Evolutionary conservation across 1,284 basidiomycete genomes (phyloP).

Genomic region (Pseudozyma flocculosa): DNA sequence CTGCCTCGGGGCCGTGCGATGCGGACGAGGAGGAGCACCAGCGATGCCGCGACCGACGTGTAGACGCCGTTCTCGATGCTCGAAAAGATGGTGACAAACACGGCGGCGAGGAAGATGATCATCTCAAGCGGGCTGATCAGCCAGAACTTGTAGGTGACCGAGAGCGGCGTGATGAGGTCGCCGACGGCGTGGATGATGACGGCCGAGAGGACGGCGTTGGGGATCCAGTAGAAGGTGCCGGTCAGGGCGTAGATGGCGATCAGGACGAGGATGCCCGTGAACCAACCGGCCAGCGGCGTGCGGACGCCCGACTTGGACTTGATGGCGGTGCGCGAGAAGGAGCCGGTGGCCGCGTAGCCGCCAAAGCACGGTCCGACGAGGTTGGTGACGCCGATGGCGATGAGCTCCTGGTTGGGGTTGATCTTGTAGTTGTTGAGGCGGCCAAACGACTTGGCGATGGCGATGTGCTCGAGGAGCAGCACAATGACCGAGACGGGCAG

Average conservation of each 20-base stretch:
- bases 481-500: constrained; percentile 93
- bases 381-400: constrained; percentile 96
- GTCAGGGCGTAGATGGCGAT: constrained; percentile 86
- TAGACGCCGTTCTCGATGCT: constrained; percentile 92
- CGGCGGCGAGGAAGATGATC: constrained; percentile 83
- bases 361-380: constrained; percentile 66
- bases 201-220: constrained; percentile 71
- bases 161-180: constrained; percentile 83
- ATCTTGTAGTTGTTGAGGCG: constrained; percentile 96
- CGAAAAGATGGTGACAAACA: constrained; percentile 70
- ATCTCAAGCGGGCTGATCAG: constrained; percentile 89
- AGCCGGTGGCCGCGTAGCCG: constrained; percentile 95
- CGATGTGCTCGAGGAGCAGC: constrained; percentile 91
- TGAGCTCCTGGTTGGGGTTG: constrained; percentile 93
- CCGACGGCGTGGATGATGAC: constrained; percentile 90
- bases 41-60: constrained; percentile 76
- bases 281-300: constrained; percentile 84
- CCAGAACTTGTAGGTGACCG: constrained; percentile 90
- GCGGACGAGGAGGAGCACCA: constrained; percentile 81
- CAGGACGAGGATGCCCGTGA: constrained; percentile 84
- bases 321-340: constrained; percentile 93
- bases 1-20: constrained; percentile 86
- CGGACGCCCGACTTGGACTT: constrained; percentile 95
- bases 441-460: constrained; percentile 89
- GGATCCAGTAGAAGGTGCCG: constrained; percentile 60